These are phyloP conservation scores for Huntiella abstrusa DNA, from an alignment of 2,329 filamentous ascomycete species.

Conservation along the genomic window DNA sequence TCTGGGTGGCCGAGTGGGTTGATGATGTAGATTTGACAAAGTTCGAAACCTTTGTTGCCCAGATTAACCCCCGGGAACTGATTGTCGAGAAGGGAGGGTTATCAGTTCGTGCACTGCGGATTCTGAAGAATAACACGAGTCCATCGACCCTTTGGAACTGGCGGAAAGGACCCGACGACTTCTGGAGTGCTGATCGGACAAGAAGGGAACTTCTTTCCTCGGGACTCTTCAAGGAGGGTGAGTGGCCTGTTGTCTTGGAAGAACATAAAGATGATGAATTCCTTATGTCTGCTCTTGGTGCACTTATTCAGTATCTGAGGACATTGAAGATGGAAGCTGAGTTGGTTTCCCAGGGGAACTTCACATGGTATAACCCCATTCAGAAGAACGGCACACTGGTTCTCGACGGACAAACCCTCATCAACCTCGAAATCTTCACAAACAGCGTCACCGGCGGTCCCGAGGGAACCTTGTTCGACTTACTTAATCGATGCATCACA, in stretches of 20 bases:
- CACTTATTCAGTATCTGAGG: constrained; percentile 69
- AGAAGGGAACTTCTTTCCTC: constrained; percentile 62
- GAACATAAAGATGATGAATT: constrained; percentile 60
- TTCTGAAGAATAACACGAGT: constrained; percentile 86
- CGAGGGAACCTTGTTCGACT: constrained; percentile 73
- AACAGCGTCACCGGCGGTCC: constrained; percentile 75
- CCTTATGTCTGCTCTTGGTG: constrained; percentile 80
- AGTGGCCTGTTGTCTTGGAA: constrained; percentile 59
- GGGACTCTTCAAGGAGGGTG: constrained; percentile 56
- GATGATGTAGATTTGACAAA: constrained; percentile 89
- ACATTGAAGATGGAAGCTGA: constrained; percentile 76
- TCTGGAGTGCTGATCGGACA: constrained; percentile 72
- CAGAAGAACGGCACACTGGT: constrained; percentile 77
- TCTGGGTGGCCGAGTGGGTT: constrained; percentile 77
- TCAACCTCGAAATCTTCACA: constrained; percentile 93
- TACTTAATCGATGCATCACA: constrained; percentile 87
- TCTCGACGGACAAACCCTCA: constrained; percentile 85
- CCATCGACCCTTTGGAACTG: constrained; percentile 93
- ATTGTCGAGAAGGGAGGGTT: constrained; percentile 73
- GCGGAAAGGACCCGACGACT: constrained; percentile 70
- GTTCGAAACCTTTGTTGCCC: constrained; percentile 91
- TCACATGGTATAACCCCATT: constrained; percentile 82
- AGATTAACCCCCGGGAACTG: constrained; percentile 74
- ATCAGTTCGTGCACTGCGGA: constrained; percentile 75
- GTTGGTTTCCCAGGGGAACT: constrained; percentile 75